Evolutionary conservation across 129 eudicot genomes (phyloP).

Genomic region (Escallonia herrerae): DNA sequence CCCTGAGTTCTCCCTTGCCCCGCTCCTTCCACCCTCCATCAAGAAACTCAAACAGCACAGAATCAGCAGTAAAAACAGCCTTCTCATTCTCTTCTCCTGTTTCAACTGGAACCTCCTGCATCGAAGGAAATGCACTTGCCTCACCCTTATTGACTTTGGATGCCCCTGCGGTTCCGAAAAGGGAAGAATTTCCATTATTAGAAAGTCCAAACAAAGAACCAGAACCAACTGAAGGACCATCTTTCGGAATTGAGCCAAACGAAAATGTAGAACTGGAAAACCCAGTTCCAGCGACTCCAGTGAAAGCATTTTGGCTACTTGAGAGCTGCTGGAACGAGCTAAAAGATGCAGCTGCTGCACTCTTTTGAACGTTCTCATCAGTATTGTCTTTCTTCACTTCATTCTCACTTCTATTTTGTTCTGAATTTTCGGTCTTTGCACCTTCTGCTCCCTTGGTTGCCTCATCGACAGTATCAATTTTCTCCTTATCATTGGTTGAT

Average conservation of each 20-base stretch:
- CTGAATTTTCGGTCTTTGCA: constrained; percentile 19
- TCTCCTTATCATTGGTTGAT: constrained; percentile 11
- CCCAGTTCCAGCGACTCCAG: constrained; percentile 81
- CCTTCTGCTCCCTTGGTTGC: constrained; percentile 17
- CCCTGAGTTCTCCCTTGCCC: constrained; percentile 85
- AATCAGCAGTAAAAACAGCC: constrained; percentile 63
- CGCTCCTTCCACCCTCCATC: constrained; percentile 94
- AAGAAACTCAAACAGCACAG: constrained; percentile 58
- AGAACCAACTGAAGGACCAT: constrained; percentile 36
- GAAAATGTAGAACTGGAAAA: constrained; percentile 73
- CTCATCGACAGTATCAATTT: constrained; percentile 10
- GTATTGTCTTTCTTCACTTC: constrained; percentile 17
- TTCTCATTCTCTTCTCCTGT: constrained; percentile 93
- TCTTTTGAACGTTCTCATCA: constrained; percentile 22
- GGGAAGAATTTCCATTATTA: constrained; percentile 44
- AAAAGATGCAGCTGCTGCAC: constrained; percentile 36
- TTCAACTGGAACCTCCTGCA: constrained; percentile 78
- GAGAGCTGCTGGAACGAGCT: constrained; percentile 87
- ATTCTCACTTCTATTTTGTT: constrained; percentile 11
- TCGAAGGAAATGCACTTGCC: constrained; percentile 41
- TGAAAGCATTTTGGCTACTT: constrained; percentile 82
- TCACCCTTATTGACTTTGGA: constrained; percentile 32
- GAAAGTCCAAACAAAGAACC: constrained; percentile 25
- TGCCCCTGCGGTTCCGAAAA: constrained; percentile 42
- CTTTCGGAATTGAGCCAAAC: constrained; percentile 59